phyloP scores from a whole-genome alignment of 179 eudicot species.

The Drosera spatulata region DNA sequence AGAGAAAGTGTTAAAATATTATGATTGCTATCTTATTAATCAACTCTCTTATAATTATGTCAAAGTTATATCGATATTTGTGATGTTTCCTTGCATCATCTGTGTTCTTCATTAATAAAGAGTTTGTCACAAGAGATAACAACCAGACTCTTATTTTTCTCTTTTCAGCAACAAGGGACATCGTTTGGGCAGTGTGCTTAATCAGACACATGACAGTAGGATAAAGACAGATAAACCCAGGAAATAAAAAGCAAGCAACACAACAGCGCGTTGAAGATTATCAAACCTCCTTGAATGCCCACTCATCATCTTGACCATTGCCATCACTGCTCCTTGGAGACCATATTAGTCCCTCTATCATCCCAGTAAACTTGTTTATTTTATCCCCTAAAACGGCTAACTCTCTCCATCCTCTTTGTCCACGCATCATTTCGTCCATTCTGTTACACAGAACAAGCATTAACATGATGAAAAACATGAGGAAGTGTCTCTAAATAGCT shows the following conservation, averaged over 20 bases:
- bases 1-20: too few species aligned
- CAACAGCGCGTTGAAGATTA: neutral
- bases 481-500: too few species aligned
- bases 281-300: slow-evolving; percentile 92
- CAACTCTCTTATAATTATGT: too few species aligned
- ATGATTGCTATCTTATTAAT: too few species aligned
- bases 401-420: slow-evolving; percentile 99
- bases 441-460: slow-evolving; percentile 25
- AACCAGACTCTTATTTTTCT: too few species aligned
- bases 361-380: slow-evolving; percentile 84
- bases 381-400: slow-evolving; percentile 86
- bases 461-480: slow-evolving; percentile 1
- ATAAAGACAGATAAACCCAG: too few species aligned
- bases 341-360: slow-evolving; percentile 97
- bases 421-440: slow-evolving; percentile 99
- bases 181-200: neutral
- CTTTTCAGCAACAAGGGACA: too few species aligned
- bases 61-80: too few species aligned
- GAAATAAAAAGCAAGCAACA: neutral
- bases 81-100: too few species aligned
- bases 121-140: too few species aligned
- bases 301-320: slow-evolving; percentile 59
- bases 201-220: neutral
- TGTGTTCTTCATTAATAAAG: too few species aligned
- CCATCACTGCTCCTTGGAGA: slow-evolving; percentile 77